Evolutionary conservation across 345 rosid species (phyloP).

Genomic region (Kandelia obovata): DNA sequence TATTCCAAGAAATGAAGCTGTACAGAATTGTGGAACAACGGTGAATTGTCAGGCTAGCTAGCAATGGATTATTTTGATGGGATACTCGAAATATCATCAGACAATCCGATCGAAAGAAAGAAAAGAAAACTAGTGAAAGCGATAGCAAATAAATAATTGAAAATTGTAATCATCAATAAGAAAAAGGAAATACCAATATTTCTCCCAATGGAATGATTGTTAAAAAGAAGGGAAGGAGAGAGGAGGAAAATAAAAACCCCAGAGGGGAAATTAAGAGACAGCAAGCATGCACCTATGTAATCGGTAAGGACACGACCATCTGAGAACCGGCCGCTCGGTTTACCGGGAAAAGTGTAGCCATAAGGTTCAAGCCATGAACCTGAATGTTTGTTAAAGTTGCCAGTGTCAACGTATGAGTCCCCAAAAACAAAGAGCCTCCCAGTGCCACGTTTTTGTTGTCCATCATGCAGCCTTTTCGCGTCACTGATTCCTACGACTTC

Average conservation of each 20-base stretch:
- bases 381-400: not conserved
- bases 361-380: constrained; percentile 15
- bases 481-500: not conserved
- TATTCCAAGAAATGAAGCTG: constrained; percentile 13
- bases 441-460: not conserved
- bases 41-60: too few species aligned
- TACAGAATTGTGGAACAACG: not conserved
- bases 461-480: not conserved
- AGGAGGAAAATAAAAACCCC: not conserved
- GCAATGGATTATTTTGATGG: too few species aligned
- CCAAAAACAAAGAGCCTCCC: constrained; percentile 19
- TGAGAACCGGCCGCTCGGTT: constrained; percentile 21
- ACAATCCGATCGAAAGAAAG: too few species aligned
- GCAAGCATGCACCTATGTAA: not conserved
- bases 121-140: too few species aligned
- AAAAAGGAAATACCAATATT: too few species aligned
- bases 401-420: constrained; percentile 18
- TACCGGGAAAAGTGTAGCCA: constrained; percentile 18
- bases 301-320: constrained; percentile 26
- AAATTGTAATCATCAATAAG: too few species aligned
- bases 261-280: not conserved
- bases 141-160: too few species aligned
- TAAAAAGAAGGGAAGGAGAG: not conserved
- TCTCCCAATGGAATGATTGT: too few species aligned
- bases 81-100: too few species aligned